These are phyloP conservation scores for Podospora conica DNA, from an alignment of 495 filamentous ascomycete species.

Conservation along the genomic window DNA sequence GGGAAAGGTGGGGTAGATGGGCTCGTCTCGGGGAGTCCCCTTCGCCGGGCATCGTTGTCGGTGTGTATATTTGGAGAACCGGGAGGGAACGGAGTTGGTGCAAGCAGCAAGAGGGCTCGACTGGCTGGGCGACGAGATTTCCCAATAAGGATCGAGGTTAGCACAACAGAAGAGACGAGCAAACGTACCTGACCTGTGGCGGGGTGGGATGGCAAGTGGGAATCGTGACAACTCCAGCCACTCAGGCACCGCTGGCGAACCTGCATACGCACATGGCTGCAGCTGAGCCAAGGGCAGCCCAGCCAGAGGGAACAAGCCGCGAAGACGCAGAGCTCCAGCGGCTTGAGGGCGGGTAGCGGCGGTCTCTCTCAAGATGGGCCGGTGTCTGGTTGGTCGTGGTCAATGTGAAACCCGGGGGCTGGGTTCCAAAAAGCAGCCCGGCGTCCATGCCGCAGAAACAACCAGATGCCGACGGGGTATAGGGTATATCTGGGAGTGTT, in stretches of 20 bases:
- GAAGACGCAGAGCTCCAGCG: background rate
- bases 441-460: background rate
- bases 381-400: conserved; percentile 6
- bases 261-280: conserved; percentile 15
- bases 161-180: background rate
- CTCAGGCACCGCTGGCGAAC: conserved; percentile 15
- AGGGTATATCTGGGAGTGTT: conserved; percentile 7
- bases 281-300: conserved; percentile 14
- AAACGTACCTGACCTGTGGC: conserved; percentile 5
- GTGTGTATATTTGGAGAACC: background rate
- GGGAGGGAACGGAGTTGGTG: background rate
- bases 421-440: conserved; percentile 1
- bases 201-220: no score
- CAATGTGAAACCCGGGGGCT: conserved; percentile 16
- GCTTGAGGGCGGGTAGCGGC: conserved; percentile 4
- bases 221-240: no score
- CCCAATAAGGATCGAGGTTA: background rate
- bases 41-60: background rate
- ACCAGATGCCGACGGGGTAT: conserved; percentile 6
- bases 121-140: background rate
- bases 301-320: background rate
- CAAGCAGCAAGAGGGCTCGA: background rate
- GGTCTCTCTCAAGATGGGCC: background rate
- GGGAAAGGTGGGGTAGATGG: conserved; percentile 3
- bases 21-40: background rate